Base-by-base conservation (phyloP, 179 eudicot species). In the Vitellaria paradoxa region DNA sequence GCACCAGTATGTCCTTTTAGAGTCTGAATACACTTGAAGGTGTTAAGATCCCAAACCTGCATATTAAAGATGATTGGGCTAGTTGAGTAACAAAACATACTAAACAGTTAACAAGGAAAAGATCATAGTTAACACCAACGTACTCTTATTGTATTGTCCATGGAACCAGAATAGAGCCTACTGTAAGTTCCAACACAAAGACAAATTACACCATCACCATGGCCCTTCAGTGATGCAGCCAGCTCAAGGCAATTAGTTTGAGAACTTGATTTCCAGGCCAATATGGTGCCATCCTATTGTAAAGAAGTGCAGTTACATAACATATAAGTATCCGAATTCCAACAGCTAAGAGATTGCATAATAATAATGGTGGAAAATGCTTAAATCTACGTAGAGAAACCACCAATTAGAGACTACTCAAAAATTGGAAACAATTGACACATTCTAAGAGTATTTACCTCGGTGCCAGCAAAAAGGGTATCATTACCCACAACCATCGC, bases 281-380 rank as follows among this genome's bases (percentile, higher is more conserved):
- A 81, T 81, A 93, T 86, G 23, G 82, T 79, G 46, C 93, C 96
- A 80, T 85, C 91, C 92, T 92, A 86, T 81, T 81, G 68, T 23
- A 60, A 40, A 69, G 47, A 77, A 60, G 3, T 18, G 18, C 0
- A 12, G 49, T 13, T 3, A 12, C 10, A n/a, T n/a, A n/a, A n/a
- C n/a, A n/a, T n/a, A 62, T 50, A 49, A 10, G 3, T 10, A 61
- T 46, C 18, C 26, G 50, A 11, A 37, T 50, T 30, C 18, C 37
- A 18, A 13, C 15, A 53, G 42, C n/a, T n/a, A 14, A 70, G 12
- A 12, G 69, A 18, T 47, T 1, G 4, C 9, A 30, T 7, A 37
- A 26, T 45, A 23, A 59, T 37, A 72, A n/a, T 62, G 5, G 69
- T 21, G 10, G 5, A 42, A 40, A 7, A 59, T 21, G 12, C 3